A percentile compares a stretch with the other conserved stretches of the same genome.
These are phyloP conservation scores for Schoenoplectus triqueter DNA, from an alignment of 202 grass and related monocot species.

Conservation along the genomic window DNA sequence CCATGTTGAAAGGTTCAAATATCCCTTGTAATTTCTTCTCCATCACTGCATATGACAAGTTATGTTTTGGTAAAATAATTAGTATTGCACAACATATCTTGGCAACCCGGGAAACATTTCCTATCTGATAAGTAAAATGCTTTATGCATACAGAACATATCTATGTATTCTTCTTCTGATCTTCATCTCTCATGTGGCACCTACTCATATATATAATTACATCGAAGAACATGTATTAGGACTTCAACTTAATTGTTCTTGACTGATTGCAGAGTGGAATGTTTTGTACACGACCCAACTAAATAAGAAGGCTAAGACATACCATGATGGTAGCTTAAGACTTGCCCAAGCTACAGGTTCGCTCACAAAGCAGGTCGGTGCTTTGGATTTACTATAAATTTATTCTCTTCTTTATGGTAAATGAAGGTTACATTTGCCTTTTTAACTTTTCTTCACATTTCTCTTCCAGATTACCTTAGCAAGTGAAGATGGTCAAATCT, in stretches of 20 bases:
- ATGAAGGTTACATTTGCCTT: slow-evolving; percentile 23
- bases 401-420: slow-evolving; percentile 12
- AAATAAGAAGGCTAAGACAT: slow-evolving; percentile 77
- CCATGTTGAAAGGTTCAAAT: slow-evolving; percentile 24
- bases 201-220: background rate
- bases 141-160: background rate
- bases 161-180: background rate
- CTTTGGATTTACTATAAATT: slow-evolving; percentile 36
- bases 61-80: slow-evolving; percentile 22
- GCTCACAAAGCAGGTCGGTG: slow-evolving; percentile 56
- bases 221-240: background rate
- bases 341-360: slow-evolving; percentile 49
- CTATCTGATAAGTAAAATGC: background rate
- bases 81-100: background rate
- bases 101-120: background rate
- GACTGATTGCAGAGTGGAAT: slow-evolving; percentile 63
- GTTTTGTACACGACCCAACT: slow-evolving; percentile 71
- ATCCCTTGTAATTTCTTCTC: background rate
- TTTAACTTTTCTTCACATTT: background rate
- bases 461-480: slow-evolving; percentile 60
- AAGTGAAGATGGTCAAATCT: slow-evolving; percentile 62
- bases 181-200: background rate
- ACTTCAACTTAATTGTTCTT: background rate
- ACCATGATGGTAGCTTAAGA: slow-evolving; percentile 69
- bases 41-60: background rate